phyloP scores from a whole-genome alignment of 768 basidiomycete species.

The Suillus cothurnatus region DNA sequence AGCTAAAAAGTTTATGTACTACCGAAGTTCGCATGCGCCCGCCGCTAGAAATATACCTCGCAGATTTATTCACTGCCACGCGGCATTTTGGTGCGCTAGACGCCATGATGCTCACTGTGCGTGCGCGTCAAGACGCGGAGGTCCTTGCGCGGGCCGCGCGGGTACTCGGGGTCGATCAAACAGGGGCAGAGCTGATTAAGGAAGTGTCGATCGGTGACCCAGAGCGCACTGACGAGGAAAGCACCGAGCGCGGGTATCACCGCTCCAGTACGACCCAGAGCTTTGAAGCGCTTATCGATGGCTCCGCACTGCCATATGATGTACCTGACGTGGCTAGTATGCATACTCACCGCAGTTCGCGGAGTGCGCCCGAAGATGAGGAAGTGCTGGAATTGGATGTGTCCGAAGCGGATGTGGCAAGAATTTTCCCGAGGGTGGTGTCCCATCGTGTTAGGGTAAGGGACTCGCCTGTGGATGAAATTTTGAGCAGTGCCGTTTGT shows the following conservation, averaged over 20 bases:
- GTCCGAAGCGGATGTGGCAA: slow-evolving; percentile 73
- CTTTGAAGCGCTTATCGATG: slow-evolving; percentile 21
- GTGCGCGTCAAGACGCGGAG: slow-evolving; percentile 62
- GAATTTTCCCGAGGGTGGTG: slow-evolving; percentile 71
- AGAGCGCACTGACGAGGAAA: slow-evolving; percentile 20
- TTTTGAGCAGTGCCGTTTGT: slow-evolving; percentile 63
- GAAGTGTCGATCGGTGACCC: slow-evolving; percentile 24
- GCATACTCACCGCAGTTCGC: slow-evolving; percentile 7
- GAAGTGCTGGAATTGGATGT: slow-evolving; percentile 51
- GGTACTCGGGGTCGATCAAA: slow-evolving; percentile 61
- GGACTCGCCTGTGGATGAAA: slow-evolving; percentile 69
- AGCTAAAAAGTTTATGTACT: slow-evolving; percentile 28
- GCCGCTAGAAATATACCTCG: slow-evolving; percentile 60
- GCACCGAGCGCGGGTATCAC: slow-evolving; percentile 17
- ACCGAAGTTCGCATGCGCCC: slow-evolving; percentile 50
- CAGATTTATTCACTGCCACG: slow-evolving; percentile 73
- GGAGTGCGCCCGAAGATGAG: slow-evolving; percentile 18
- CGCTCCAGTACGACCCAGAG: slow-evolving; percentile 18
- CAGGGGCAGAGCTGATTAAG: slow-evolving; percentile 59
- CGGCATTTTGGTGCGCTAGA: slow-evolving; percentile 74
- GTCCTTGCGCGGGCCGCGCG: slow-evolving; percentile 68
- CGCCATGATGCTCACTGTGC: slow-evolving; percentile 63
- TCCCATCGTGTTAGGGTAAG: slow-evolving; percentile 76
- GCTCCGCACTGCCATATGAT: slow-evolving; percentile 9
- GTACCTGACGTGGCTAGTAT: slow-evolving; percentile 17